Evolutionary conservation across 805 yeast species (phyloP).

Genomic region (Kodamaea neixiangensis): DNA sequence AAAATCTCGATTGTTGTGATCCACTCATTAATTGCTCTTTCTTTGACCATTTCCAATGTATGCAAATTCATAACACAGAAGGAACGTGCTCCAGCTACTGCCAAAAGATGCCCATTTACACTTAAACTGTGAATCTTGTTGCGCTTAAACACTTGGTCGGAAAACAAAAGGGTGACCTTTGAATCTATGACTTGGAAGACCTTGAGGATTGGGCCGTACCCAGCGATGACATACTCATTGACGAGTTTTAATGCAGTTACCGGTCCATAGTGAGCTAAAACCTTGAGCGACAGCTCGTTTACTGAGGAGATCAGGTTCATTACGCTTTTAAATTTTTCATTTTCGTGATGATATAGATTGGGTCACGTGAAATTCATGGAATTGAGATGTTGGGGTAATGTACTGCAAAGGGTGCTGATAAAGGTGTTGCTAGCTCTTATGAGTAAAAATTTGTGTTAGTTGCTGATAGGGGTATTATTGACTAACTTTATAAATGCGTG

Average conservation of each 20-base stretch:
- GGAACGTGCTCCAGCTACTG: constrained; percentile 73
- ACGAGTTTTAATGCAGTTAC: constrained; percentile 60
- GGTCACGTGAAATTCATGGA: neutral
- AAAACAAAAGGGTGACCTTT: constrained; percentile 36
- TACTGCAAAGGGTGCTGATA: too few species aligned
- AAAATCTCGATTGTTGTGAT: constrained; percentile 62
- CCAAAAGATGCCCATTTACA: constrained; percentile 34
- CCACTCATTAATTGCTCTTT: constrained; percentile 75
- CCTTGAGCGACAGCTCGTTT: constrained; percentile 18
- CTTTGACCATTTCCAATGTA: constrained; percentile 24
- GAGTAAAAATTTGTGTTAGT: too few species aligned
- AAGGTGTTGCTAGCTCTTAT: too few species aligned
- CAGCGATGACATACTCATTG: constrained; percentile 48
- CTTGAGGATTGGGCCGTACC: constrained; percentile 69
- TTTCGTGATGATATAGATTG: neutral
- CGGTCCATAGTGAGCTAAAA: constrained; percentile 58
- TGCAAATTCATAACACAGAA: constrained; percentile 38
- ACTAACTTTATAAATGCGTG: too few species aligned
- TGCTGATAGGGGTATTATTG: too few species aligned
- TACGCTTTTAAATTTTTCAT: neutral
- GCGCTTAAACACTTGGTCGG: constrained; percentile 54
- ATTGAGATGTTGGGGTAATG: too few species aligned
- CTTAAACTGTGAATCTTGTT: constrained; percentile 84
- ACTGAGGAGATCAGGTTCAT: constrained; percentile 18
- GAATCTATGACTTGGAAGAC: constrained; percentile 45